Base-by-base conservation (phyloP, 225 moss, liverwort and hornwort species). In the Rhytidiadelphus loreus region DNA sequence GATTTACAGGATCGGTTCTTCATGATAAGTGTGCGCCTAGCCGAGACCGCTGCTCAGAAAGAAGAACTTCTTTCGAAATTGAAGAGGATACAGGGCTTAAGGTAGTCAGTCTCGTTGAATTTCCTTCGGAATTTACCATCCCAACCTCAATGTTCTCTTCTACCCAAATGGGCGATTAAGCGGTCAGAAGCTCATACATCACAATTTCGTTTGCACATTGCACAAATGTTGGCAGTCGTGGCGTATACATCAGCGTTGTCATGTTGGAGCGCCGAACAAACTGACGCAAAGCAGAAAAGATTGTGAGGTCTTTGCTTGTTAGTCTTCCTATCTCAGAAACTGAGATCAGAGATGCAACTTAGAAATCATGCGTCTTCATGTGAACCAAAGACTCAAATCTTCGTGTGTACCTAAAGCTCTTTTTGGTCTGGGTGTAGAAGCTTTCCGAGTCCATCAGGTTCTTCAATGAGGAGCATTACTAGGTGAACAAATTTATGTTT, bases 21-120 rank as follows among this genome's bases (percentile, higher is more conserved):
- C 85, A 91, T 94, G 82, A 91, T 90, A 69, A 92, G 87, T 80
- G 92, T 94, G 57, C 92, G 83, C 57, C 39, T 94, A 28, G 93
- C 93, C 16, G 93, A 94, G 80, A 77, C 93, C 75, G 93, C 88
- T 64, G 93, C 93, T 76, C 90, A 91, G 55, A 91, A 92, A 84
- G 92, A 94, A 82, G 93, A 94, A 85, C 93, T 94, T 28, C 93
- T 94, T 37, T 92, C 92, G 59, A 94, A 94, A 91, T 55, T 94
- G 73, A 94, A 94, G 85, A 91, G 93, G 88, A 68, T 94, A 25
- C 93, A 93, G 83, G 85, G 88, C 73, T 77, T 28, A 37, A 93
- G 86, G 87, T 89, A 91, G 44, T 30, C 68, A 50, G 8, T 76
- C 32, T 56, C 29, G 35, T 21, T 43, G 39, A 24, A 64, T 24